These are phyloP conservation scores for Lodderomyces beijingensis DNA, from an alignment of 1,139 yeast genomes.

Conservation along the genomic window DNA sequence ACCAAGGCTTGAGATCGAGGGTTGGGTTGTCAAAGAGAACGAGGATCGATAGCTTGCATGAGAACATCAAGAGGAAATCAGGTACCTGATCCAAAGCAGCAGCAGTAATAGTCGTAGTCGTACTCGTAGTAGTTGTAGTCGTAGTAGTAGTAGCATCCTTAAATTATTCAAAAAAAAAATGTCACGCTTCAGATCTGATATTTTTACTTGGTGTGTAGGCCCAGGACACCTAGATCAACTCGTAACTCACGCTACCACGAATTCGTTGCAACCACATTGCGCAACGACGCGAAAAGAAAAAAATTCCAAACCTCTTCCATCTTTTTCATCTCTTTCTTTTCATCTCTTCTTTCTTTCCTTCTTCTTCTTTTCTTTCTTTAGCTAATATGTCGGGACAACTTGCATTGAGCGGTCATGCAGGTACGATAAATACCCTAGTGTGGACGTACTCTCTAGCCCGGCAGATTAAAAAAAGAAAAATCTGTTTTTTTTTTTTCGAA, in stretches of 20 bases:
- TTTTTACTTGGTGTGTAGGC: no score
- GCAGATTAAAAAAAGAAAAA: conserved; percentile 16
- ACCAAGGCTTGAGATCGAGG: conserved; percentile 14
- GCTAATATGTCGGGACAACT: conserved; percentile 24
- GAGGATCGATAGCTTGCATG: conserved; percentile 31
- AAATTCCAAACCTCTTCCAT: neutral
- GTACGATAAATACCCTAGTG: conserved; percentile 22
- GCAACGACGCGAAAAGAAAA: conserved; percentile 1
- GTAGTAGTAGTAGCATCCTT: no score
- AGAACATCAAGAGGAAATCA: conserved; percentile 13
- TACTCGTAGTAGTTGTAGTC: no score
- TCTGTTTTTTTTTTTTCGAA: conserved; percentile 10
- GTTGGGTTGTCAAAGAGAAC: conserved; percentile 31
- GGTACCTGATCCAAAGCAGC: no score
- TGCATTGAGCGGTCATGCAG: conserved; percentile 32
- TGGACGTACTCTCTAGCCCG: conserved; percentile 39
- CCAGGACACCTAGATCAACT: no score
- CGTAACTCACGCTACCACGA: no score
- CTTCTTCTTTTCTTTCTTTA: conserved; percentile 13
- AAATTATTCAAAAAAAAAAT: no score
- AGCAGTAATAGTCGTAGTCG: no score
- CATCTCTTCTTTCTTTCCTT: neutral
- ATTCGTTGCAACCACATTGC: no score
- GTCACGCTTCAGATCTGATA: no score
- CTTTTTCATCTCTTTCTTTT: conserved; percentile 1